Conservation (phyloP, 345 rosid species). For the Camelina laxa region DNA sequence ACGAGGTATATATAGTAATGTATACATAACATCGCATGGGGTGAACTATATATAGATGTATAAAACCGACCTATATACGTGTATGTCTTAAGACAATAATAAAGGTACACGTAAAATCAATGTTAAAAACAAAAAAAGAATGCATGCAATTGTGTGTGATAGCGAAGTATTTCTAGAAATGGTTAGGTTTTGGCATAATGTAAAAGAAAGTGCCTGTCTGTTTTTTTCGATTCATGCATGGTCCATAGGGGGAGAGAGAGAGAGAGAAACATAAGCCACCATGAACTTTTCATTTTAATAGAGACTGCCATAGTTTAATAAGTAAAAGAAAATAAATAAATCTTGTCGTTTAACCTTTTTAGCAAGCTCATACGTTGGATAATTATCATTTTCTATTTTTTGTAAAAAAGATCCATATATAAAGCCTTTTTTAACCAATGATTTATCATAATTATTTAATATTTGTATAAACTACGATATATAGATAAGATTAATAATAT, state of each 20-base stretch:
- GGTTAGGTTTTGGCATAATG: constrained; percentile 60
- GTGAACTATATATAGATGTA: constrained; percentile 11
- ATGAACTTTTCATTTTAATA: constrained; percentile 29
- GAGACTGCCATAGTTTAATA: not conserved
- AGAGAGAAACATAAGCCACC: constrained; percentile 13
- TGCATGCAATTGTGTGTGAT: constrained; percentile 45
- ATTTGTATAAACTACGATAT: not conserved
- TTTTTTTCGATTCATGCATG: constrained; percentile 47
- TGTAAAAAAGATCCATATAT: not conserved
- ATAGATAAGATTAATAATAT: not conserved
- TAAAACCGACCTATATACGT: constrained; percentile 14
- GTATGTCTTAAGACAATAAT: not conserved
- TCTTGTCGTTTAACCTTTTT: not conserved
- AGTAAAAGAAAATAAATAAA: not conserved
- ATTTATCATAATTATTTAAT: not conserved
- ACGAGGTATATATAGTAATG: constrained; percentile 23
- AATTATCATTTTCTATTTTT: not conserved
- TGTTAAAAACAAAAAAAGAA: constrained; percentile 21
- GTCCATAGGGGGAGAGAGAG: constrained; percentile 26
- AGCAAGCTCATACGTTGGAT: constrained; percentile 11
- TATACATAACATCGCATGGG: constrained; percentile 30
- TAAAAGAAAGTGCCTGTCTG: constrained; percentile 59
- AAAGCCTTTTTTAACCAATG: not conserved
- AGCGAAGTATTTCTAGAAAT: constrained; percentile 50
- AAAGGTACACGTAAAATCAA: constrained; percentile 32